phyloP scores from a whole-genome alignment of 148 eudicot genomes.

The Cornus florida region DNA sequence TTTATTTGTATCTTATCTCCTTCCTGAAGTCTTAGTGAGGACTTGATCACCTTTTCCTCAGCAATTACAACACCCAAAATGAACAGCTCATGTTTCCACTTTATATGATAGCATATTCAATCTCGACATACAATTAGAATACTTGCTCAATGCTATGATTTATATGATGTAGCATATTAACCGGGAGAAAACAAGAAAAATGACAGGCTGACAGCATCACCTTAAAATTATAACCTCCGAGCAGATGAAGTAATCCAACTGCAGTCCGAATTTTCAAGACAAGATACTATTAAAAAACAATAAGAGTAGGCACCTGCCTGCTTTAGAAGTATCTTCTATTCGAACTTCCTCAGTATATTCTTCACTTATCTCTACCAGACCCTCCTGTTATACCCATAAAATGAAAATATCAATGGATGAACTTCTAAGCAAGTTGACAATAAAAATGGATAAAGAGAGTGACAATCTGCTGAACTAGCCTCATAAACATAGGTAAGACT shows the following conservation, averaged over 20 bases:
- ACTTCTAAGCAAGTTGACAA: background rate
- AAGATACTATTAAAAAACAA: background rate
- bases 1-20: too few species aligned
- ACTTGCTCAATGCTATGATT: background rate
- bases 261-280: background rate
- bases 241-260: background rate
- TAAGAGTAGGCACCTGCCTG: conserved; percentile 34
- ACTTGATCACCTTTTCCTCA: background rate
- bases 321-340: conserved; percentile 24
- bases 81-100: background rate
- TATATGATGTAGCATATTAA: background rate
- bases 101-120: background rate
- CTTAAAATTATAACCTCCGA: background rate
- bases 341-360: conserved; percentile 61
- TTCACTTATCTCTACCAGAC: conserved; percentile 86
- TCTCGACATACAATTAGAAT: background rate
- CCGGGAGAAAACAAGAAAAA: conserved; percentile 3
- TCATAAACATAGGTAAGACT: background rate
- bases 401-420: background rate
- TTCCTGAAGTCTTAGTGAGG: too few species aligned
- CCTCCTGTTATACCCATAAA: conserved; percentile 58
- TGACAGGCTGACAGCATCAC: background rate
- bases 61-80: background rate
- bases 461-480: background rate
- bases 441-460: conserved; percentile 6